Evolutionary conservation across 352 stramenopile genomes (phyloP).

Genomic region (Pythium grandisporangium): DNA sequence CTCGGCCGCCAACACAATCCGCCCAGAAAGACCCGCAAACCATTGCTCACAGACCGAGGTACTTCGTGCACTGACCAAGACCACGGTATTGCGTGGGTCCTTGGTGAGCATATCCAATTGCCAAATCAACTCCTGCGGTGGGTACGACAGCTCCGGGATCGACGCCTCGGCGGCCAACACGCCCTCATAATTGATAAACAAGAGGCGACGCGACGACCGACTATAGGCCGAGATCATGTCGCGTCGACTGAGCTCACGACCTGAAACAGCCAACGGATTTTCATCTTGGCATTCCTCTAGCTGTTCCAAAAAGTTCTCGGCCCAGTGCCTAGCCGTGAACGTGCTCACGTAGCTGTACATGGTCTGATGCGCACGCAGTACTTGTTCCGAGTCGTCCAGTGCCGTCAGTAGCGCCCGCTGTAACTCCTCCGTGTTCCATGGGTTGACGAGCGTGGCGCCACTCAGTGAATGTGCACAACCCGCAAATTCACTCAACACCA

Average conservation of each 20-base stretch:
- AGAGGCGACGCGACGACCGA: slow-evolving; percentile 47
- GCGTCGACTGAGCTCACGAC: slow-evolving; percentile 66
- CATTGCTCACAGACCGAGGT: slow-evolving; percentile 70
- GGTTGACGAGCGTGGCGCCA: slow-evolving; percentile 80
- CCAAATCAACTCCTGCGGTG: slow-evolving; percentile 74
- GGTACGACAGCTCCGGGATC: slow-evolving; percentile 82
- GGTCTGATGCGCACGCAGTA: slow-evolving; percentile 62
- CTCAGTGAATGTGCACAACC: slow-evolving; percentile 82
- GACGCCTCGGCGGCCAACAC: slow-evolving; percentile 74
- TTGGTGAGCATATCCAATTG: slow-evolving; percentile 77
- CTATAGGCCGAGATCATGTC: slow-evolving; percentile 83
- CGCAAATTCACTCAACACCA: slow-evolving; percentile 89
- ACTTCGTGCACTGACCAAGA: slow-evolving; percentile 62
- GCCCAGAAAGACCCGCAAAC: slow-evolving; percentile 56
- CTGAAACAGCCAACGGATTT: slow-evolving; percentile 50
- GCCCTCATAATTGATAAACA: slow-evolving; percentile 89
- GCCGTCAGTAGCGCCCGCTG: slow-evolving; percentile 38
- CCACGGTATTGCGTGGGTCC: slow-evolving; percentile 64
- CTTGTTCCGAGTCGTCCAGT: slow-evolving; percentile 53
- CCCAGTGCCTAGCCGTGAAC: slow-evolving; percentile 68
- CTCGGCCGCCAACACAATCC: slow-evolving; percentile 63
- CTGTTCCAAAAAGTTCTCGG: slow-evolving; percentile 73
- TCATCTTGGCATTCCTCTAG: slow-evolving; percentile 73
- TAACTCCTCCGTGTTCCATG: slow-evolving; percentile 79
- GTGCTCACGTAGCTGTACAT: slow-evolving; percentile 81